phyloP scores from a whole-genome alignment of 2,329 filamentous ascomycete species.

The Cladosporium sphaerospermum region DNA sequence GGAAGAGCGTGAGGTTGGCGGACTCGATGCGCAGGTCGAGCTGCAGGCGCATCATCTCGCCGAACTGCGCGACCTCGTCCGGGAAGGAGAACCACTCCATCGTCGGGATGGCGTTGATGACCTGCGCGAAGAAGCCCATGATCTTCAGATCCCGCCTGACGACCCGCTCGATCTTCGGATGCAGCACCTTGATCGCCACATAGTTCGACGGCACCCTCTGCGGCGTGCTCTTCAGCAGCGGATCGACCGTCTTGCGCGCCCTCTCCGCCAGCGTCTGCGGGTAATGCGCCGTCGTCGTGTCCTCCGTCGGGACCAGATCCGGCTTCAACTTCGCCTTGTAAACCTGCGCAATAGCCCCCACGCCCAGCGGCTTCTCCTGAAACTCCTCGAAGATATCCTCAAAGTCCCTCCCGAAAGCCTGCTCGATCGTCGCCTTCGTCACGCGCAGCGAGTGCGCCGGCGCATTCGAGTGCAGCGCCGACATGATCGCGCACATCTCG shows the following conservation, averaged over 20 bases:
- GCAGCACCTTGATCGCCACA: conserved; percentile 92
- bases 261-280: conserved; percentile 58
- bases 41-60: conserved; percentile 98
- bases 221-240: conserved; percentile 78
- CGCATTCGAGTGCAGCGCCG: conserved; percentile 86
- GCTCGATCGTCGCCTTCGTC: conserved; percentile 72
- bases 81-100: conserved; percentile 97
- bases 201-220: conserved; percentile 82
- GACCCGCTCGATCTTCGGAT: conserved; percentile 81
- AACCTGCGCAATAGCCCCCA: conserved; percentile 94
- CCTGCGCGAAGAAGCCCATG: conserved; percentile 82
- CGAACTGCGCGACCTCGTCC: conserved; percentile 89
- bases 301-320: conserved; percentile 60
- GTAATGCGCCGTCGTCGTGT: conserved; percentile 47
- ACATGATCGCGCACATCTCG: conserved; percentile 90
- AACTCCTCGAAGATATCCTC: conserved; percentile 97
- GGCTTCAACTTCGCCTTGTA: conserved; percentile 91
- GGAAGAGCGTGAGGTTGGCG: conserved; percentile 80
- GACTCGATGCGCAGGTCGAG: conserved; percentile 92
- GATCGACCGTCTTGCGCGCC: conserved; percentile 75
- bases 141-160: conserved; percentile 89
- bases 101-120: conserved; percentile 81
- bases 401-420: conserved; percentile 75
- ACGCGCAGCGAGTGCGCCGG: conserved; percentile 79
- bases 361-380: conserved; percentile 78